Conservation (phyloP, 140 eudicot species). For the Ambrosia hybrid region DNA sequence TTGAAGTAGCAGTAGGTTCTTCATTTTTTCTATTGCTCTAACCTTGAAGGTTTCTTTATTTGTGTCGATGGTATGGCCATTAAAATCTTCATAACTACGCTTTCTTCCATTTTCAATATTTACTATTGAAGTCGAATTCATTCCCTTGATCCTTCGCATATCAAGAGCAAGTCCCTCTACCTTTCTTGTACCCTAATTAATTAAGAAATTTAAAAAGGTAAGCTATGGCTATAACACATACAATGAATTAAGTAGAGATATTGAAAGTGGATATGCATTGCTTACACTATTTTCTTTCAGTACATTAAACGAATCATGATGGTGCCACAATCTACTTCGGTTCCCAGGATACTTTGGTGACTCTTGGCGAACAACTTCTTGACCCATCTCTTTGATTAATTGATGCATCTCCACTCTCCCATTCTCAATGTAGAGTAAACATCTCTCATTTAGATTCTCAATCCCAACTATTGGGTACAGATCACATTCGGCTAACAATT, state of each 20-base stretch:
- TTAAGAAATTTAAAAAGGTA: neutral
- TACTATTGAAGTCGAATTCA: neutral
- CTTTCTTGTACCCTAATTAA: constrained; percentile 16
- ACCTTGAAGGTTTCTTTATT: neutral
- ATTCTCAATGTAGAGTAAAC: neutral
- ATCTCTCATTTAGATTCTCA: constrained; percentile 22
- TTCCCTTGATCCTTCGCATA: constrained; percentile 5
- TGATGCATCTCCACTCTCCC: constrained; percentile 30
- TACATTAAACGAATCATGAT: constrained; percentile 17
- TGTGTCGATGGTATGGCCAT: neutral
- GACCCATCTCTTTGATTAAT: constrained; percentile 31
- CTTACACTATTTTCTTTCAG: constrained; percentile 19
- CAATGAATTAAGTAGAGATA: neutral
- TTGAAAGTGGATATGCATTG: neutral
- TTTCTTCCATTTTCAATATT: neutral
- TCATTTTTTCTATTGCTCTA: constrained; percentile 27
- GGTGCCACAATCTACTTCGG: constrained; percentile 30
- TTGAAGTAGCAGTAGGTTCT: constrained; percentile 28
- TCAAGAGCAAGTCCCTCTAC: constrained; percentile 25
- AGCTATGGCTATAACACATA: neutral
- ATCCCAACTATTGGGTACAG: constrained; percentile 18
- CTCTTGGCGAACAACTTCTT: constrained; percentile 33
- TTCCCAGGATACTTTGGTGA: constrained; percentile 33
- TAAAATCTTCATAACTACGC: neutral
- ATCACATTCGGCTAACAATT: constrained; percentile 16